Evolutionary conservation across 495 filamentous ascomycete species (phyloP).

Genomic region (Podospora bellae-mahoneyi): DNA sequence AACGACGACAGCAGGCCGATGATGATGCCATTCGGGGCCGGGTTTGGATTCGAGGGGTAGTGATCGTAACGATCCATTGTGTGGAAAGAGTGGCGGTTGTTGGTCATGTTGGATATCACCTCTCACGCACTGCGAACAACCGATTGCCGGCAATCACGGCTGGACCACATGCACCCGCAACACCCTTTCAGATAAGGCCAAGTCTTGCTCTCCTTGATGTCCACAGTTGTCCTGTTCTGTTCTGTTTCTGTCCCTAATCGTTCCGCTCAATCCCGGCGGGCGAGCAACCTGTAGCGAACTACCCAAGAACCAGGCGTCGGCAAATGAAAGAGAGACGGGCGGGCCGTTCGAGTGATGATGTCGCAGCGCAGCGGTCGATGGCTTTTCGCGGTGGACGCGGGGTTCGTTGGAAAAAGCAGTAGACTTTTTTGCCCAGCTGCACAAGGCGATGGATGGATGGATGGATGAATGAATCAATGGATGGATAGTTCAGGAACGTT

Average conservation of each 20-base stretch:
- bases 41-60: conserved; percentile 29
- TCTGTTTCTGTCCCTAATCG: neutral
- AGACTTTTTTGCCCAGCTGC: neutral
- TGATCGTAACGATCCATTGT: conserved; percentile 22
- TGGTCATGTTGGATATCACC: neutral
- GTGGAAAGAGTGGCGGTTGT: neutral
- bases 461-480: no score
- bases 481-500: neutral
- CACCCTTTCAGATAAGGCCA: conserved; percentile 8
- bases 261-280: neutral
- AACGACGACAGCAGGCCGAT: conserved; percentile 97
- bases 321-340: neutral
- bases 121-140: conserved; percentile 14
- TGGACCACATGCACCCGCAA: conserved; percentile 23
- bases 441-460: neutral
- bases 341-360: neutral
- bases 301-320: neutral
- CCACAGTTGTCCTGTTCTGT: neutral
- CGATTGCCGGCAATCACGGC: conserved; percentile 13
- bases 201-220: neutral
- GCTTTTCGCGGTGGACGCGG: neutral
- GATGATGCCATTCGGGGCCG: conserved; percentile 66
- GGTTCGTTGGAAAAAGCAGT: neutral
- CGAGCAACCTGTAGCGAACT: neutral
- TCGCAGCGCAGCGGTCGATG: neutral